phyloP scores from a whole-genome alignment of 306 rosid genomes.

The barrel medic (Medicago truncatula) region DNA sequence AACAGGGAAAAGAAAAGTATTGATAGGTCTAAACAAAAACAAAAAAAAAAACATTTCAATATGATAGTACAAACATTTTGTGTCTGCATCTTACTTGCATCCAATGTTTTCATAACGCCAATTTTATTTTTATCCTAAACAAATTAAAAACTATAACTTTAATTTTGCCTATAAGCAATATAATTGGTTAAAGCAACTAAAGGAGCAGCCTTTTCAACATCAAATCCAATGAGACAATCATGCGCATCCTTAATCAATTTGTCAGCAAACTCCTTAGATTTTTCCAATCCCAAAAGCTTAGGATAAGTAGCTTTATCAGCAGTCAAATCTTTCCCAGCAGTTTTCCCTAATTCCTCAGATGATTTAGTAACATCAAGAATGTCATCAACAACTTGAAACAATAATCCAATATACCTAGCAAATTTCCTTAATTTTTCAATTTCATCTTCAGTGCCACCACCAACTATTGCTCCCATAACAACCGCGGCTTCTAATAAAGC shows the following conservation, averaged over 20 bases:
- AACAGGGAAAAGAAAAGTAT: too few relatives aligned
- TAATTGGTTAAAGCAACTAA: conserved; percentile 69
- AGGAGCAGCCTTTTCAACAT: conserved; percentile 60
- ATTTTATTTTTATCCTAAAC: background rate
- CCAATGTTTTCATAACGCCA: background rate
- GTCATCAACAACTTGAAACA: conserved; percentile 89
- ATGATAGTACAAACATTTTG: background rate
- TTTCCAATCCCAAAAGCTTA: conserved; percentile 67
- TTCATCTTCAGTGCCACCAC: conserved; percentile 64
- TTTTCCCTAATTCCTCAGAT: conserved; percentile 76
- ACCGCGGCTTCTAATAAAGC: conserved; percentile 68
- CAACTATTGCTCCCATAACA: conserved; percentile 71
- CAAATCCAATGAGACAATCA: conserved; percentile 60
- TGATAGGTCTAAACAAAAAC: too few relatives aligned
- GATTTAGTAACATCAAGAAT: conserved; percentile 81
- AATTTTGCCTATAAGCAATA: conserved; percentile 65
- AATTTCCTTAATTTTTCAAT: conserved; percentile 63
- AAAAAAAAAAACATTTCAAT: too few relatives aligned
- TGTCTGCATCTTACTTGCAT: background rate
- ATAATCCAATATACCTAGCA: conserved; percentile 65
- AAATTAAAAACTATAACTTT: background rate
- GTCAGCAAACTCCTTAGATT: conserved; percentile 68
- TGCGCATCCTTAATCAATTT: conserved; percentile 60
- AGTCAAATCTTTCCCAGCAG: conserved; percentile 82
- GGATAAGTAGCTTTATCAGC: conserved; percentile 83